These are phyloP conservation scores for Rhizoctonia solani DNA, from an alignment of 1,284 basidiomycete genomes.

Conservation along the genomic window DNA sequence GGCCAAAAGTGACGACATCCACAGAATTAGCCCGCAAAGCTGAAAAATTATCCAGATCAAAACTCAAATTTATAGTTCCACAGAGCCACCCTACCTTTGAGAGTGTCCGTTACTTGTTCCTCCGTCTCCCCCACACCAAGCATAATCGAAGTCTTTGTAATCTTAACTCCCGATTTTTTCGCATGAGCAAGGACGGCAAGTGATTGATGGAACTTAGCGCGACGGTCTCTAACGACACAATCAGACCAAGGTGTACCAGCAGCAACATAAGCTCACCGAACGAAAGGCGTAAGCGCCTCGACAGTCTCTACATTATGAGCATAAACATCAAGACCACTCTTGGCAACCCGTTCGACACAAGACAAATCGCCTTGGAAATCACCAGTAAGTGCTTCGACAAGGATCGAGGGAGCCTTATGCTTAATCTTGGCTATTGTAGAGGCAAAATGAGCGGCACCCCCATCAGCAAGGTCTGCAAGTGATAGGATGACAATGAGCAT, in stretches of 20 bases:
- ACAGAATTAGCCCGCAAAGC: conserved; percentile 83
- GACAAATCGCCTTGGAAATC: conserved; percentile 86
- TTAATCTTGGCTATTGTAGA: conserved; percentile 95
- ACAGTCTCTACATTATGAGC: conserved; percentile 98
- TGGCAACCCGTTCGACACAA: conserved; percentile 81
- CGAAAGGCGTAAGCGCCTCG: conserved; percentile 90
- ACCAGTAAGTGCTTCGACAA: conserved; percentile 95
- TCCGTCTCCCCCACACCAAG: conserved; percentile 93
- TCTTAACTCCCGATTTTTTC: conserved; percentile 77
- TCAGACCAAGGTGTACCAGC: not conserved
- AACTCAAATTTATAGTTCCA: not conserved
- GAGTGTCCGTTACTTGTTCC: conserved; percentile 80
- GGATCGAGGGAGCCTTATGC: conserved; percentile 93
- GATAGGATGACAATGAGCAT: not conserved
- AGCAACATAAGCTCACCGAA: conserved; percentile 49
- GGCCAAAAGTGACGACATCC: conserved; percentile 98
- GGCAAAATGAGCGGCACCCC: conserved; percentile 92
- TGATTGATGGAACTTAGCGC: conserved; percentile 91
- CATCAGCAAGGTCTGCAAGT: conserved; percentile 82
- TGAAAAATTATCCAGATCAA: conserved; percentile 44
- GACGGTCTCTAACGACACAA: conserved; percentile 65
- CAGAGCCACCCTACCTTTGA: conserved; percentile 64
- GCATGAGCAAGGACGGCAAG: conserved; percentile 83
- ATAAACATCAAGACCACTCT: conserved; percentile 94
- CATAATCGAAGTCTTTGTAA: conserved; percentile 99